phyloP scores from a whole-genome alignment of 2,329 filamentous ascomycete species.

The Aureobasidium sp. region DNA sequence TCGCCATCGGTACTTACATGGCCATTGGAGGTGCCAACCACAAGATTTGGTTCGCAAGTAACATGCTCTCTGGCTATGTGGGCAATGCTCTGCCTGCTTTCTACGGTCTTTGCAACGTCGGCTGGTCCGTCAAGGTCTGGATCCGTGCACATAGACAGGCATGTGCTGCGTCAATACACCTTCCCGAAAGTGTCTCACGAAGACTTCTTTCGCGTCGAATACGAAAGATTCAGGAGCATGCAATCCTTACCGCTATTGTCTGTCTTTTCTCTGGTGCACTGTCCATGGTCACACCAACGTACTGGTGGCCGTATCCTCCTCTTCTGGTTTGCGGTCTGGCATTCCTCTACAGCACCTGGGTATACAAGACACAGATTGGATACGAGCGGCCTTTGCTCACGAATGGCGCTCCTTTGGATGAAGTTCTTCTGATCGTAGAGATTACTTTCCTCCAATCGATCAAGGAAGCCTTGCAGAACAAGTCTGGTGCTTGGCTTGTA shows the following conservation, averaged over 20 bases:
- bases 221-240: not conserved
- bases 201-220: not conserved
- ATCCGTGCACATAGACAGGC: conserved; percentile 34
- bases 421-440: not conserved
- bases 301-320: conserved; percentile 7
- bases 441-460: not conserved
- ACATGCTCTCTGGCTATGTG: conserved; percentile 47
- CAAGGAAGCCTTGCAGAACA: not conserved
- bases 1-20: conserved; percentile 44
- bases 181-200: not conserved
- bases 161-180: not conserved
- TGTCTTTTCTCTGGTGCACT: not conserved
- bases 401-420: not conserved
- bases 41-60: conserved; percentile 38
- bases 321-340: not conserved
- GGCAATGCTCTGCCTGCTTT: conserved; percentile 44
- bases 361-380: not conserved
- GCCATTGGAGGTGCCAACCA: conserved; percentile 43
- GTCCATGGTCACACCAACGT: not conserved
- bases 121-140: conserved; percentile 40
- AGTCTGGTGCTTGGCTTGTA: not conserved
- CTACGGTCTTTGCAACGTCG: conserved; percentile 41
- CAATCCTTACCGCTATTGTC: not conserved
- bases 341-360: not conserved
- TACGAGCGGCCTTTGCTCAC: not conserved